phyloP scores from a whole-genome alignment of 2,329 filamentous ascomycete genomes.

The Colletotrichum incanum region DNA sequence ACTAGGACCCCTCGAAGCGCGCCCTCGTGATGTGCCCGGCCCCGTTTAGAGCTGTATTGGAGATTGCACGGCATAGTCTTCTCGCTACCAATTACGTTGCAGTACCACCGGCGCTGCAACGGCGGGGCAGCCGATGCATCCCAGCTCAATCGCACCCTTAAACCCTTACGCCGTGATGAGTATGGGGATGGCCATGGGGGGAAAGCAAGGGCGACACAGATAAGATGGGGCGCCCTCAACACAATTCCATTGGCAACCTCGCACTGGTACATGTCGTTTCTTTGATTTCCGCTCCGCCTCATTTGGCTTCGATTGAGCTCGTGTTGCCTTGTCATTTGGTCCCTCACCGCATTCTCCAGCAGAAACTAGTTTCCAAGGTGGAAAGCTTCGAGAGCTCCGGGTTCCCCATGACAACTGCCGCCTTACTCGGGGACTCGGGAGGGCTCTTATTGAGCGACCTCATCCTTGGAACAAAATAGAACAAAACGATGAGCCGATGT shows the following conservation, averaged over 20 bases:
- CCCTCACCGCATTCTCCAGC: constrained; percentile 32
- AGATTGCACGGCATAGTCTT: constrained; percentile 17
- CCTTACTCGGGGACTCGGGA: background rate
- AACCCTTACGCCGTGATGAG: background rate
- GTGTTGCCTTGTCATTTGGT: constrained; percentile 21
- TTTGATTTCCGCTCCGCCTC: constrained; percentile 5
- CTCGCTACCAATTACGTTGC: background rate
- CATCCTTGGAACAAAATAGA: background rate
- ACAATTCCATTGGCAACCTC: constrained; percentile 8
- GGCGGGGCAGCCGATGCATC: constrained; percentile 33
- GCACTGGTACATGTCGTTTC: background rate
- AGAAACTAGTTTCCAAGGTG: constrained; percentile 15
- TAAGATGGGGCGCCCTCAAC: constrained; percentile 18
- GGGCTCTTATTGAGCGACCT: too few species aligned
- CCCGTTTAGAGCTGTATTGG: constrained; percentile 15
- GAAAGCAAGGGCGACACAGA: constrained; percentile 16
- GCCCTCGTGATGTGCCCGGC: constrained; percentile 38
- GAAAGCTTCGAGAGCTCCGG: constrained; percentile 28
- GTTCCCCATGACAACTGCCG: constrained; percentile 38
- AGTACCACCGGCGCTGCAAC: constrained; percentile 12
- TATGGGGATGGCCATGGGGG: constrained; percentile 7
- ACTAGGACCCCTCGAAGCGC: constrained; percentile 6
- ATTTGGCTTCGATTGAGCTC: background rate
- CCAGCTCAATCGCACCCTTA: constrained; percentile 13
- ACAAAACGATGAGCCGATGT: background rate